Evolutionary conservation across 805 yeast genomes (phyloP).

Genomic region (Millerozyma acaciae): DNA sequence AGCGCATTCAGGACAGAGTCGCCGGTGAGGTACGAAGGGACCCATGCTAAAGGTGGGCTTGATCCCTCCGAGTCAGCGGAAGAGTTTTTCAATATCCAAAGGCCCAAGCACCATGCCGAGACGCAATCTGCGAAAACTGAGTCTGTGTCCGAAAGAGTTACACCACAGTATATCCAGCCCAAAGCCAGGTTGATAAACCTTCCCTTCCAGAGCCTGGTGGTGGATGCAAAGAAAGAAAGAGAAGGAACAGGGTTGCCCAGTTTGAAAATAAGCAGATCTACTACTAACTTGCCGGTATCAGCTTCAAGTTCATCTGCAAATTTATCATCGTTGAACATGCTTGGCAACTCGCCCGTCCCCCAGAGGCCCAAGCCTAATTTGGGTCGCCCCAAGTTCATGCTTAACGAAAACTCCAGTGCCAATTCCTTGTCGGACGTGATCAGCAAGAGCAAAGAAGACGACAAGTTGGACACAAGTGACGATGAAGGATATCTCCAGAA

Average conservation of each 20-base stretch:
- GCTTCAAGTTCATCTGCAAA: constrained; percentile 12
- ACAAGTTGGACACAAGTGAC: constrained; percentile 7
- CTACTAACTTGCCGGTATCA: constrained; percentile 18
- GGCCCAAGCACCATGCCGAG: no score
- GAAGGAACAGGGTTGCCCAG: constrained; percentile 34
- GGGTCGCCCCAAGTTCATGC: constrained; percentile 15
- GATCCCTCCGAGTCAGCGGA: constrained; percentile 43
- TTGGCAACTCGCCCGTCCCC: constrained; percentile 7
- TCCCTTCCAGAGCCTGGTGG: constrained; percentile 26
- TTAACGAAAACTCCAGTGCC: constrained; percentile 24
- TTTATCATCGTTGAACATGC: constrained; percentile 6
- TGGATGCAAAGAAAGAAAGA: constrained; percentile 29
- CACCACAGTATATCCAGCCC: constrained; percentile 43
- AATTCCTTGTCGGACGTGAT: constrained; percentile 22
- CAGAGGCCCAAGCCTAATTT: constrained; percentile 15
- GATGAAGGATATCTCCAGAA: constrained; percentile 21
- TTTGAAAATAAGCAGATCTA: constrained; percentile 31
- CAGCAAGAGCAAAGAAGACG: constrained; percentile 26
- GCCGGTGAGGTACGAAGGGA: constrained; percentile 5
- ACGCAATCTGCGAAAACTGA: no score
- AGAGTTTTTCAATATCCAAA: constrained; percentile 44
- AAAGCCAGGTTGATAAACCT: constrained; percentile 33
- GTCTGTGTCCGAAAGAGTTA: no score
- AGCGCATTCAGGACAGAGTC: constrained; percentile 18
- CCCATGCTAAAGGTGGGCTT: constrained; percentile 4